Conservation (phyloP, 2,329 filamentous ascomycete genomes). For the Sporothrix humicola region DNA sequence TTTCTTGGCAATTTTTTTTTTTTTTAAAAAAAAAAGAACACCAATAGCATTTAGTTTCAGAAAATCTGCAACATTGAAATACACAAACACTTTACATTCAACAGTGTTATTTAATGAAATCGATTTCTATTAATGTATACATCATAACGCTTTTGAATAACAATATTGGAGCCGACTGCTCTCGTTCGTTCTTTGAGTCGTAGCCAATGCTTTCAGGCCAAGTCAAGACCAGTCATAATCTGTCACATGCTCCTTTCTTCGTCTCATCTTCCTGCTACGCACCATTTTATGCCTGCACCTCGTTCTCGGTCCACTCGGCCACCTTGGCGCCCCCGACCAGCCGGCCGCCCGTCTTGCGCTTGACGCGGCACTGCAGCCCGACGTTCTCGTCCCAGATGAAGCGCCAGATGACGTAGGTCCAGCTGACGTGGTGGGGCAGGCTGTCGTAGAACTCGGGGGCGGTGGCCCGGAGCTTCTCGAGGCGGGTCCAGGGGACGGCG, state of each 20-base stretch:
- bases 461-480: slow-evolving; percentile 76
- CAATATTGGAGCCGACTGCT: neutral
- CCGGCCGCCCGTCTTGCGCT: slow-evolving; percentile 78
- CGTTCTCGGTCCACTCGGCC: slow-evolving; percentile 68
- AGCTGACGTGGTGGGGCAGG: slow-evolving; percentile 85
- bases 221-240: neutral
- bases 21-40: no score
- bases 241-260: neutral
- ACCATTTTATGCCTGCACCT: slow-evolving; percentile 61
- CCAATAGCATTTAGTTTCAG: no score
- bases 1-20: no score
- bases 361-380: slow-evolving; percentile 89
- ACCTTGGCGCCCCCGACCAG: slow-evolving; percentile 60
- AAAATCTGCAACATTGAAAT: no score
- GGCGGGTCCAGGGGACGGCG: slow-evolving; percentile 89
- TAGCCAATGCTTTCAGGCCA: neutral
- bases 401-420: slow-evolving; percentile 91
- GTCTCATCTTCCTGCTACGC: neutral
- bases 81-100: no score
- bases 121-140: slow-evolving; percentile 19
- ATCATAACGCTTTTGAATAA: neutral
- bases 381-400: slow-evolving; percentile 92
- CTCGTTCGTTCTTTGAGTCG: neutral
- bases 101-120: no score
- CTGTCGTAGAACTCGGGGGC: slow-evolving; percentile 91